These are phyloP conservation scores for Tulasnella sp. DNA, from an alignment of 768 basidiomycete genomes.

Conservation along the genomic window DNA sequence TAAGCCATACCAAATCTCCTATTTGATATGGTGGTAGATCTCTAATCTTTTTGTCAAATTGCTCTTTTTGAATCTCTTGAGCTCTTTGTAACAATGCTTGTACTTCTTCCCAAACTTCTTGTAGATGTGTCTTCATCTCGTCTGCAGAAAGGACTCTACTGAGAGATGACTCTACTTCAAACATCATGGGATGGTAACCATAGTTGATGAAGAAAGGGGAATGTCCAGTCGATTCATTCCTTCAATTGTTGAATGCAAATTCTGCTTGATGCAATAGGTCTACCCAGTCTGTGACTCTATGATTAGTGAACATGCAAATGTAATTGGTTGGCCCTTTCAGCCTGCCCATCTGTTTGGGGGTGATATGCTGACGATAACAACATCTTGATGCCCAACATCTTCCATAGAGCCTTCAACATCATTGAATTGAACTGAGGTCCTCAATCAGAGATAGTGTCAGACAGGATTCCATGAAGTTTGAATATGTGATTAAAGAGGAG, in stretches of 20 bases:
- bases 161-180: no score
- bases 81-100: not conserved
- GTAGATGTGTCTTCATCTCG: not conserved
- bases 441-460: not conserved
- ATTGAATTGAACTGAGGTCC: constrained; percentile 1
- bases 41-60: not conserved
- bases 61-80: not conserved
- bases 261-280: not conserved
- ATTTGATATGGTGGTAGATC: not conserved
- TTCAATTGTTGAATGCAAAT: constrained; percentile 6
- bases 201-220: constrained; percentile 1
- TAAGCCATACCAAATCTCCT: not conserved
- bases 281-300: constrained; percentile 4
- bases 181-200: not conserved
- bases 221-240: not conserved
- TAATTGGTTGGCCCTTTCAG: constrained; percentile 8
- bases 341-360: constrained; percentile 12
- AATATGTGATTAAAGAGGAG: constrained; percentile 5
- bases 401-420: not conserved
- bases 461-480: not conserved
- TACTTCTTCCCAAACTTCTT: not conserved
- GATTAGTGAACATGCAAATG: not conserved
- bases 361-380: constrained; percentile 4
- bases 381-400: not conserved
- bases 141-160: not conserved